Percentiles rank a stretch among this genome's conserved stretches.
Evolutionary conservation across 2,329 filamentous ascomycete species (phyloP).

Genomic region (Cladosporium sphaerospermum): DNA sequence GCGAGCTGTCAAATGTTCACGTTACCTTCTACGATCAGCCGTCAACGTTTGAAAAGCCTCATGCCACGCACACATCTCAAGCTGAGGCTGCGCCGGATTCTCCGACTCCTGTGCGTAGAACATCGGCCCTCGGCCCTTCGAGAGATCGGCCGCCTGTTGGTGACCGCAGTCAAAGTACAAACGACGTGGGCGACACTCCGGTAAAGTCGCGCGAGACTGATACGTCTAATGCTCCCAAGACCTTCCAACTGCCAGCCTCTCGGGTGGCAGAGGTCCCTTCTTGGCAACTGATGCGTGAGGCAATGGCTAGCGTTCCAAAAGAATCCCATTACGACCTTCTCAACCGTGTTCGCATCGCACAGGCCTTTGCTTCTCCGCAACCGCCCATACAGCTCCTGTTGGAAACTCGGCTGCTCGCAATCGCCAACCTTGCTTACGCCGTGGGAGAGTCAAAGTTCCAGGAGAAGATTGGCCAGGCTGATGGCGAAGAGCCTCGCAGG

Average conservation of each 20-base stretch:
- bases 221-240: conserved; percentile 40
- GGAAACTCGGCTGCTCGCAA: conserved; percentile 69
- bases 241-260: conserved; percentile 57
- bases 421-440: conserved; percentile 87
- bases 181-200: conserved; percentile 23
- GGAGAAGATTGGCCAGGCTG: conserved; percentile 77
- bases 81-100: conserved; percentile 52
- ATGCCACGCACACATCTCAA: conserved; percentile 26
- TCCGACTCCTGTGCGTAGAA: conserved; percentile 69
- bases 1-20: conserved; percentile 71
- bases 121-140: conserved; percentile 43
- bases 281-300: conserved; percentile 37
- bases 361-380: conserved; percentile 62
- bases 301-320: conserved; percentile 57
- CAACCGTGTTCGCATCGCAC: conserved; percentile 74
- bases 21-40: conserved; percentile 66
- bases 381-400: conserved; percentile 69
- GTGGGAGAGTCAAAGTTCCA: conserved; percentile 76
- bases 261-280: conserved; percentile 38
- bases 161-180: conserved; percentile 20
- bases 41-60: conserved; percentile 18
- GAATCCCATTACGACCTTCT: conserved; percentile 77
- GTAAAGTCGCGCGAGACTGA: conserved; percentile 26
- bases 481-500: conserved; percentile 80
- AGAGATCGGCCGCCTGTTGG: conserved; percentile 26